Evolutionary conservation across 768 basidiomycete species (phyloP), one percentile per base, ranked within the genome.

Genomic region (Peribolospora kevripleyi): DNA sequence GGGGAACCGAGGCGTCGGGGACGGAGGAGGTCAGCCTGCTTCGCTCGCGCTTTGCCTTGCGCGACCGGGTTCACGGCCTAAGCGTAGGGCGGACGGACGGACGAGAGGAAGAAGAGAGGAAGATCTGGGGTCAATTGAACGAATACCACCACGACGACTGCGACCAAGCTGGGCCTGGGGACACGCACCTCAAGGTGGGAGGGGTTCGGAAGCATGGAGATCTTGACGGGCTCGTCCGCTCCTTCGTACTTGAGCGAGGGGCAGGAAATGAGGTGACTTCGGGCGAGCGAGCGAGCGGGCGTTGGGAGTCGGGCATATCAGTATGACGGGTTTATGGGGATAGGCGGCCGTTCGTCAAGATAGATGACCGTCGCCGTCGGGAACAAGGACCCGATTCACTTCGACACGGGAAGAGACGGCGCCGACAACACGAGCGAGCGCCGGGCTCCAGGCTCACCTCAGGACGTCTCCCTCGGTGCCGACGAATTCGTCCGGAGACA

Each of bases 51-150:
- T 65, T 88, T 85, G 4, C 88, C 88, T 0, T 88, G 68, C 0
- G 83, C 87, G 37, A 91, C 78, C 0, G 87, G 82, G 62, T 82
- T 84, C 55, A 84, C 77, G 0, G 88, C 86, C 74, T 90, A 25
- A 25, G 25, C 25, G 25, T 25, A 25, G 25, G 25, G 84, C 80
- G 61, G 3, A 50, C 4, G 5, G 48, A 36, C 7, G 14, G 7
- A 45, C 7, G 8, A 45, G 13, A 45, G 43, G 7, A 45, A 45
- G 43, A 45, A 45, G 8, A 7, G 43, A 45, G 43, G 13, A 45
- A 45, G 13, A 45, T 13, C 7, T 7, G n/a, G 41, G 14, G 3
- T 25, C 25, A 25, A 25, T 25, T 25, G 25, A 25, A 25, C 25
- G 25, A 25, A 25, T 25, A 1, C 25, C 25, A 25, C 25, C 25